Base-by-base conservation (phyloP, 352 stramenopile genomes). In the Globisporangium paddicum region DNA sequence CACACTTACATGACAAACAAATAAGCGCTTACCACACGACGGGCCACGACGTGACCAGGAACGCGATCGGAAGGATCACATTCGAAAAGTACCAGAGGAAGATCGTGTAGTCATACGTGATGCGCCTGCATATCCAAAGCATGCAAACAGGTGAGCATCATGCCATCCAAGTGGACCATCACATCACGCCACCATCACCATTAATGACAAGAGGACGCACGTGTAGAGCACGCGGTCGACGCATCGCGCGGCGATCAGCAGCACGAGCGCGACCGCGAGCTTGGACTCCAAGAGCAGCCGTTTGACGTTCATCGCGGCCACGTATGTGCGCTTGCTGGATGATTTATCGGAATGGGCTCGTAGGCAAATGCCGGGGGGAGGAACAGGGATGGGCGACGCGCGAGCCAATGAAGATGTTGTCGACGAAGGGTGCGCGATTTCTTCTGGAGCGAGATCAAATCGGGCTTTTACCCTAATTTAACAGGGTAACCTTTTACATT, bases 21-120 rank as follows among this genome's bases (percentile, higher is more conserved):
- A 38, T 13, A 11, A 5, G 14, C 26, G 30, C 70, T 42, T 78
- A 87, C 81, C 73, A 73, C 28, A 93, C 84, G 2, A 94, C 70
- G 13, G 86, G 86, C 67, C 80, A 87, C 23, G 80, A 84, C 6
- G 81, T 90, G 28, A 87, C 63, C 1, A 91, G 51, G 60, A 93
- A 96, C 14, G 79, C 75, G 35, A 94, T 67, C 41, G 81, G 79
- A 28, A 89, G 73, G 63, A 96, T 87, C 37, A 93, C 71, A 61
- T 93, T 92, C 32, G 79, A 81, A 35, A 94, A 94, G 65, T 94
- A 96, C 84, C 84, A 96, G 11, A 95, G 77, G 63, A 92, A 95
- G 21, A 75, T 71, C n/a, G 74, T 86, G 69, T 95, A 95, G 58
- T 91, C 82, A 61, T 92, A 95, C 60, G 85, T 92, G 61, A 95